These are phyloP conservation scores for Rhipidocladum racemiflorum DNA, from an alignment of 176 grass and related monocot genomes.

Conservation along the genomic window DNA sequence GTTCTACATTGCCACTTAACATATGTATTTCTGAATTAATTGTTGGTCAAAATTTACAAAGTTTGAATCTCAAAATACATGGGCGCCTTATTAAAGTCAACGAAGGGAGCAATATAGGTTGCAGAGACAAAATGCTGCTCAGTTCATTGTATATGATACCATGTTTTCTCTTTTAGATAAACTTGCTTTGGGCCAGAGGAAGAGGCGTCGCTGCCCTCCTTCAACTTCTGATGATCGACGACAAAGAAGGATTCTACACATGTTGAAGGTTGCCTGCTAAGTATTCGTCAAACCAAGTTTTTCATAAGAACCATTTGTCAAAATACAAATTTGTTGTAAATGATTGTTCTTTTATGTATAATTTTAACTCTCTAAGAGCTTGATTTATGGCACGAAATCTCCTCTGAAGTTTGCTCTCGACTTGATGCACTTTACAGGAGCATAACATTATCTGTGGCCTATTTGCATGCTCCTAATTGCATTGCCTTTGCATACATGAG, in stretches of 20 bases:
- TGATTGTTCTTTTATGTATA: not conserved
- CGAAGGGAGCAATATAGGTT: not conserved
- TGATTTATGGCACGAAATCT: slow-evolving; percentile 19
- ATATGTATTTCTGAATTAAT: not conserved
- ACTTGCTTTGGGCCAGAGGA: slow-evolving; percentile 30
- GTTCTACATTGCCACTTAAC: not conserved
- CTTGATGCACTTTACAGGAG: slow-evolving; percentile 26
- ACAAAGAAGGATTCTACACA: slow-evolving; percentile 77
- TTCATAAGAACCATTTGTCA: slow-evolving; percentile 23
- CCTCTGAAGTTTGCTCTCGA: not conserved
- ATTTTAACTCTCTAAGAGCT: not conserved
- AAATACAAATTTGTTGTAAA: not conserved
- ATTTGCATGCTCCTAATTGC: slow-evolving; percentile 21
- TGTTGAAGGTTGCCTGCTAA: slow-evolving; percentile 58
- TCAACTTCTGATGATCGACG: slow-evolving; percentile 56
- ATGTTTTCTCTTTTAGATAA: slow-evolving; percentile 37
- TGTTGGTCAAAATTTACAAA: not conserved
- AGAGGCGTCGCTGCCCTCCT: slow-evolving; percentile 44
- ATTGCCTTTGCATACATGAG: not conserved
- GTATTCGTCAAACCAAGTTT: not conserved
- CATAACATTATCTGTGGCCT: slow-evolving; percentile 7
- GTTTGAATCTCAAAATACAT: not conserved
- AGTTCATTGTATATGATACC: not conserved
- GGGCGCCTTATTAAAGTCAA: not conserved
- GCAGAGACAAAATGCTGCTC: slow-evolving; percentile 26